Percentiles rank a stretch among this genome's conserved stretches.
These are phyloP conservation scores for Delphinella strobiligena DNA, from an alignment of 2,329 filamentous ascomycete species.

Conservation along the genomic window DNA sequence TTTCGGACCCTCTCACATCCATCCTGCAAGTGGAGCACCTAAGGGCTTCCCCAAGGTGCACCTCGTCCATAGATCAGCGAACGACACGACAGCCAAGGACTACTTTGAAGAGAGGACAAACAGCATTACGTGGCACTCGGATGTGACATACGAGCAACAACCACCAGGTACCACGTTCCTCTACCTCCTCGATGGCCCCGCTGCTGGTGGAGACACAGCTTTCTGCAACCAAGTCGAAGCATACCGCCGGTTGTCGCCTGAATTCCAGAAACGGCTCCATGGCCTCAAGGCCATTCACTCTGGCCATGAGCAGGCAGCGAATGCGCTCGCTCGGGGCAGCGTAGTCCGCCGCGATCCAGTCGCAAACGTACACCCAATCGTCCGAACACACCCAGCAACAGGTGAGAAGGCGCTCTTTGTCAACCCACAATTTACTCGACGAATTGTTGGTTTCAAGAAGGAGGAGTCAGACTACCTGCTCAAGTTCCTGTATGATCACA, in stretches of 20 bases:
- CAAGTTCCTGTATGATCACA: constrained; percentile 67
- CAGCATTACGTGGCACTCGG: constrained; percentile 79
- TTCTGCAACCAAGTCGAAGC: constrained; percentile 72
- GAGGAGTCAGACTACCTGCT: constrained; percentile 71
- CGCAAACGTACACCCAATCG: constrained; percentile 60
- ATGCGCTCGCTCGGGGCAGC: constrained; percentile 52
- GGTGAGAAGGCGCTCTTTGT: constrained; percentile 76
- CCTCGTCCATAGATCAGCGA: constrained; percentile 61
- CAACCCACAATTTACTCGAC: constrained; percentile 73
- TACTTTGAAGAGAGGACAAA: constrained; percentile 62
- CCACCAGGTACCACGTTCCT: constrained; percentile 84
- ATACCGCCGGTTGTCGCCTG: constrained; percentile 67
- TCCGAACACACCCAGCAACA: constrained; percentile 67
- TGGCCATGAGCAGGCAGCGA: constrained; percentile 64
- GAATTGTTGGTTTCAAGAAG: constrained; percentile 73
- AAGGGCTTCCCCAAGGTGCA: constrained; percentile 64
- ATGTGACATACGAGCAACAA: constrained; percentile 79
- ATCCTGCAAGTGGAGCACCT: constrained; percentile 65
- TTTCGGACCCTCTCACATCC: constrained; percentile 72
- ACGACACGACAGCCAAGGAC: constrained; percentile 47
- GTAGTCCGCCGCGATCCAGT: constrained; percentile 67
- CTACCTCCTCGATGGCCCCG: constrained; percentile 73
- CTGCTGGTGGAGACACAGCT: constrained; percentile 71
- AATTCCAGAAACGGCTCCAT: constrained; percentile 68
- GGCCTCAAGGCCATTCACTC: constrained; percentile 73